phyloP scores from a whole-genome alignment of 208 protist genomes.

The Herpetomonas samuelpessoai region DNA sequence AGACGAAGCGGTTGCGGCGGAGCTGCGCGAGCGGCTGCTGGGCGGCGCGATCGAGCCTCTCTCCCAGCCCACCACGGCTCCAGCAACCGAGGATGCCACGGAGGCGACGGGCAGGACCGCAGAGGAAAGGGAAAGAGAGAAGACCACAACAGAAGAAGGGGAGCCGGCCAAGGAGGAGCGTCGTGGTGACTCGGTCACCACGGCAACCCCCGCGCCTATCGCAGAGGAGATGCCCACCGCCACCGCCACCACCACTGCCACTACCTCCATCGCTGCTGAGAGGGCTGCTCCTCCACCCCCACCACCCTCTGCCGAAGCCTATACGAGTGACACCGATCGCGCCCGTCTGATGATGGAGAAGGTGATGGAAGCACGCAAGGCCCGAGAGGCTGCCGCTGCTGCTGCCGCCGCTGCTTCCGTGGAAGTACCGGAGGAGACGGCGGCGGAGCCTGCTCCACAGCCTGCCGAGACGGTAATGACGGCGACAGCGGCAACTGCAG shows the following conservation, averaged over 20 bases:
- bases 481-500: neutral
- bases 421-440: neutral
- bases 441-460: neutral
- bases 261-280: too few species aligned
- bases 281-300: neutral
- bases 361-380: slow-evolving; percentile 8
- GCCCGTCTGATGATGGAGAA: slow-evolving; percentile 17
- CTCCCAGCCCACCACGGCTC: neutral
- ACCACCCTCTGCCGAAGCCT: slow-evolving; percentile 1
- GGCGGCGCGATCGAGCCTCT: neutral
- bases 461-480: slow-evolving; percentile 4
- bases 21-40: slow-evolving; percentile 18
- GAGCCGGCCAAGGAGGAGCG: neutral
- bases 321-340: slow-evolving; percentile 9
- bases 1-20: slow-evolving; percentile 30
- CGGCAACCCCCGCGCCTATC: neutral
- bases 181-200: neutral
- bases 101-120: too few species aligned
- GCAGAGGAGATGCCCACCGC: too few species aligned
- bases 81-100: too few species aligned
- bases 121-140: slow-evolving; percentile 6
- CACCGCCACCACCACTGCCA: too few species aligned
- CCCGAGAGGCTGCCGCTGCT: slow-evolving; percentile 11
- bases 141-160: neutral
- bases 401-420: neutral